Evolutionary conservation across 176 grass and related monocot genomes (phyloP), one percentile per base, ranked within the genome.

Genomic region (Musa beccarii): DNA sequence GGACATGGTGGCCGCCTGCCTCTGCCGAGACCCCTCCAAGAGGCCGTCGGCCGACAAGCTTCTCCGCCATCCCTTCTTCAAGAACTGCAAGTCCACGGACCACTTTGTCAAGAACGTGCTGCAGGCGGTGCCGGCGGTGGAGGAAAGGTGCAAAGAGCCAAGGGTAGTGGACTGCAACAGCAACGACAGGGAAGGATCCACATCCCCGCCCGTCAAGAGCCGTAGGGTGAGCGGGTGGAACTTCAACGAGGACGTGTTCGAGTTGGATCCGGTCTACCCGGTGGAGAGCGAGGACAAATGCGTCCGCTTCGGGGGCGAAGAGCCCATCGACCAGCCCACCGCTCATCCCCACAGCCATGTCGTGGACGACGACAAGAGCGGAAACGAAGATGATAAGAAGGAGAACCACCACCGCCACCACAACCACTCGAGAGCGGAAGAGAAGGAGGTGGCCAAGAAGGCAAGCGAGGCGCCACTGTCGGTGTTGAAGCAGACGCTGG

Each of bases 141-240:
- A 96, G 85, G 85, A 90, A 26, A 64, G 89, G 29, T 89, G 51
- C 83, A 83, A 73, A 69, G 24, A 11, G 28, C 29, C 7, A 10
- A 75, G 22, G n/a, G 13, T 53, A 3, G n/a, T 5, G 7, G 19
- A 26, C 65, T 81, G 74, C 59, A 54, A 77, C 65, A 76, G 80
- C 21, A 75, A n/a, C 2, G 24, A 75, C 8, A 75, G 64, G 3
- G 75, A 70, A 6, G 71, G 68, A 53, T 77, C 73, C 29, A 43
- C 2, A 22, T 62, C 69, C 52, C 54, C 81, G 1, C 68, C 59
- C n/a, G 76, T 53, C 26, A 96, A 86, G 81, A 74, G 73, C 77
- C 76, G 89, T 2, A 82, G 87, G n/a, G 74, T 96, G 15, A 96
- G 89, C 54, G 89, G 92, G 20, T 96, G 92, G 92, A 96, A 89